Evolutionary conservation across 257 asterid species (phyloP).

Genomic region (Solanum pinnatisectum): DNA sequence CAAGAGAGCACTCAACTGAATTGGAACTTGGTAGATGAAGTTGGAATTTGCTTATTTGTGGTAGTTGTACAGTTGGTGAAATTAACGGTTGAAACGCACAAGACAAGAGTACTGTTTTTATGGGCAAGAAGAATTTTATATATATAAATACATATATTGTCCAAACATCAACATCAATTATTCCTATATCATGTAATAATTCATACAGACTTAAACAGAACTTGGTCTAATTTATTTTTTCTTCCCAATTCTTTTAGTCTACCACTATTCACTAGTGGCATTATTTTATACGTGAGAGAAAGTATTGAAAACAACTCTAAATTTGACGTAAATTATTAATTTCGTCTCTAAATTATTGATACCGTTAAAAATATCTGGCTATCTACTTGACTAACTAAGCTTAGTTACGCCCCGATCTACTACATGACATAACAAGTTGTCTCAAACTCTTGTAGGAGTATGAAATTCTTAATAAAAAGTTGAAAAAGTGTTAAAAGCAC

Average conservation of each 20-base stretch:
- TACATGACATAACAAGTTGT: neutral
- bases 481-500: neutral
- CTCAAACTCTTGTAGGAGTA: neutral
- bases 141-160: neutral
- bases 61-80: neutral
- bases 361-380: too few species aligned
- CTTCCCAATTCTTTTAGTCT: neutral
- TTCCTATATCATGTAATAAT: neutral
- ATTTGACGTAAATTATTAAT: too few species aligned
- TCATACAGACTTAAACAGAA: neutral
- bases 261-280: neutral
- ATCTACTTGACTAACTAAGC: too few species aligned
- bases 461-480: too few species aligned
- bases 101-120: neutral
- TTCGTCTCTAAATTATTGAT: fast-evolving
- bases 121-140: neutral
- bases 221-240: neutral
- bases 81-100: neutral
- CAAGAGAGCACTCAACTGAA: neutral
- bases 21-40: neutral
- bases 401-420: neutral
- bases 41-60: neutral
- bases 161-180: neutral
- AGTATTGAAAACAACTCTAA: too few species aligned
- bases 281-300: neutral